phyloP scores from a whole-genome alignment of 305 asterid species.

The Stenogyne calaminthoides region DNA sequence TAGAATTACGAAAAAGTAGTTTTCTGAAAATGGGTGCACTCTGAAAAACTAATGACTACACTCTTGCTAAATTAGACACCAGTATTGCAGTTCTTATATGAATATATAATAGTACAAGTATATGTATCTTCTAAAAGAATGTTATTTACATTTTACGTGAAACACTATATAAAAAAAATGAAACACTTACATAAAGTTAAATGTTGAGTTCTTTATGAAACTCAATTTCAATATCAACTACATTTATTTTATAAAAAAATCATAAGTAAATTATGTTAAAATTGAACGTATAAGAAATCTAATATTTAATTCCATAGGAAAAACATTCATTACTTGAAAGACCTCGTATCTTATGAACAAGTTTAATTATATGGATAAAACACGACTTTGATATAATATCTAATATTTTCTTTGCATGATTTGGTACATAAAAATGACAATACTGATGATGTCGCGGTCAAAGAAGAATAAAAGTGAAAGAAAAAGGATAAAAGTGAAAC shows the following conservation, averaged over 20 bases:
- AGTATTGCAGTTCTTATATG: neutral
- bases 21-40: slow-evolving; percentile 16
- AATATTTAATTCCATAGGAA: neutral
- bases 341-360: neutral
- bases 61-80: neutral
- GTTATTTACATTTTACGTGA: neutral
- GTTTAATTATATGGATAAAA: neutral
- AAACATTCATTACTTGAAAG: neutral
- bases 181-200: no score
- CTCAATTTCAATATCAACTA: neutral
- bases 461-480: slow-evolving; percentile 39
- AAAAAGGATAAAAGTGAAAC: slow-evolving; percentile 30
- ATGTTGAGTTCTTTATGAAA: neutral
- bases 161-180: no score
- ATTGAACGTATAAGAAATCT: neutral
- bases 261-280: neutral
- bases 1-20: neutral
- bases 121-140: neutral
- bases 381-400: neutral
- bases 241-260: neutral
- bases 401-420: neutral
- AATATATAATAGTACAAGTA: no score
- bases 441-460: slow-evolving; percentile 39
- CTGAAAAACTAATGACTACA: slow-evolving; percentile 11
- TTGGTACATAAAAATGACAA: neutral